These are phyloP conservation scores for Trichophyton equinum DNA, from an alignment of 2,329 filamentous ascomycete species.

Conservation along the genomic window DNA sequence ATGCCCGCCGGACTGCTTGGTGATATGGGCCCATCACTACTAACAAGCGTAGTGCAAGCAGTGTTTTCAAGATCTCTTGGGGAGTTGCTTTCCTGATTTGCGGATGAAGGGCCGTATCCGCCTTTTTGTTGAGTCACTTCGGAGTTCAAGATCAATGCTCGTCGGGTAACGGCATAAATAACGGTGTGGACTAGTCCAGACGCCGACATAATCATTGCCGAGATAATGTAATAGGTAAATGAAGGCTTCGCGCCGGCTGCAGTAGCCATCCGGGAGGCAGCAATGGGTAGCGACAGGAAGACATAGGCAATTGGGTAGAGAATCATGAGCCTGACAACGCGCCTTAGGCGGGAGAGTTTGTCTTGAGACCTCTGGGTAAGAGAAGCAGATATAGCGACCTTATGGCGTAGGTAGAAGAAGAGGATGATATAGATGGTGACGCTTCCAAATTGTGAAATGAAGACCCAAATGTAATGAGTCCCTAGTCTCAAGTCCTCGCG, in stretches of 20 bases:
- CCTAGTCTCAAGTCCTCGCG: constrained; percentile 36
- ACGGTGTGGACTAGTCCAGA: constrained; percentile 47
- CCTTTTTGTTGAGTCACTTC: not conserved
- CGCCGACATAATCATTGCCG: constrained; percentile 44
- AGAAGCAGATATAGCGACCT: constrained; percentile 28
- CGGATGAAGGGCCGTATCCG: not conserved
- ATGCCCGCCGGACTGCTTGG: not conserved
- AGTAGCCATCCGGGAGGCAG: constrained; percentile 34
- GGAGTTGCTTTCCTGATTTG: not conserved
- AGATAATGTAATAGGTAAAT: constrained; percentile 37
- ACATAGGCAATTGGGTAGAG: constrained; percentile 43
- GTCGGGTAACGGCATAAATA: constrained; percentile 45
- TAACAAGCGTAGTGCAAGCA: not conserved
- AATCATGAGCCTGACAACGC: constrained; percentile 35
- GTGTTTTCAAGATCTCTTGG: not conserved
- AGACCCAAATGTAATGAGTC: constrained; percentile 43
- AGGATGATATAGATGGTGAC: constrained; percentile 37
- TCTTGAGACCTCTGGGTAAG: constrained; percentile 15
- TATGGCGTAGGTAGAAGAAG: constrained; percentile 37
- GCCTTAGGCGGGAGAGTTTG: constrained; percentile 16
- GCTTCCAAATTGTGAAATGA: constrained; percentile 40
- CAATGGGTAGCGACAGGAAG: constrained; percentile 50
- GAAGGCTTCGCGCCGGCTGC: constrained; percentile 23
- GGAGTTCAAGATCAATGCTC: constrained; percentile 36
- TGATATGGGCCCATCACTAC: not conserved